These are phyloP conservation scores for Boletus coccyginus DNA, from an alignment of 768 basidiomycete species.

Conservation along the genomic window DNA sequence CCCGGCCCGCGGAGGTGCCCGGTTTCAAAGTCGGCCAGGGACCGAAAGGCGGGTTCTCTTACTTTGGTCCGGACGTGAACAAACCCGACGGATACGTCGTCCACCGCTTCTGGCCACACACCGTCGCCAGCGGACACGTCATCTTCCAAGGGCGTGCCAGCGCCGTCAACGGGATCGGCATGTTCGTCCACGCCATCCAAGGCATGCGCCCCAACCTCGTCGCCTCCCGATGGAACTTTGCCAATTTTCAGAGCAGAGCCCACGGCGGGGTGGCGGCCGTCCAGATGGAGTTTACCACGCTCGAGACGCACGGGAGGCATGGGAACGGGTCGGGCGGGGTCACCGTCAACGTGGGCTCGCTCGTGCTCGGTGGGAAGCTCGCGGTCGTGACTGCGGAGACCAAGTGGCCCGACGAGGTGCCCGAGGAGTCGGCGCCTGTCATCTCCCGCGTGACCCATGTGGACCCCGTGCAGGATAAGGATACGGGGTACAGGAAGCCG, in stretches of 20 bases:
- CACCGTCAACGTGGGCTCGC: slow-evolving; percentile 79
- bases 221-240: slow-evolving; percentile 95
- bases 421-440: slow-evolving; percentile 45
- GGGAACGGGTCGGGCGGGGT: slow-evolving; percentile 81
- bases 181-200: slow-evolving; percentile 95
- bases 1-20: slow-evolving; percentile 64
- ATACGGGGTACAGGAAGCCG: slow-evolving; percentile 82
- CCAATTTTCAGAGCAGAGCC: slow-evolving; percentile 76
- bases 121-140: slow-evolving; percentile 60
- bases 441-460: slow-evolving; percentile 67
- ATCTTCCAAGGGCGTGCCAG: slow-evolving; percentile 62
- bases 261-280: slow-evolving; percentile 79
- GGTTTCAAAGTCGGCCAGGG: slow-evolving; percentile 94
- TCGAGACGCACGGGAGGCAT: slow-evolving; percentile 70
- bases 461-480: slow-evolving; percentile 59
- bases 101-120: slow-evolving; percentile 88
- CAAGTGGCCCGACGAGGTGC: slow-evolving; percentile 63
- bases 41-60: slow-evolving; percentile 83
- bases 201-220: slow-evolving; percentile 96
- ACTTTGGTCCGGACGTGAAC: slow-evolving; percentile 69
- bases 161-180: slow-evolving; percentile 61
- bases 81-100: slow-evolving; percentile 83
- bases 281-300: slow-evolving; percentile 95
- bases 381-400: slow-evolving; percentile 78
- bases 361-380: slow-evolving; percentile 80